Evolutionary conservation across 1,139 yeast species (phyloP), one percentile per base, ranked within the genome.

Genomic region (Candida glucosophila): DNA sequence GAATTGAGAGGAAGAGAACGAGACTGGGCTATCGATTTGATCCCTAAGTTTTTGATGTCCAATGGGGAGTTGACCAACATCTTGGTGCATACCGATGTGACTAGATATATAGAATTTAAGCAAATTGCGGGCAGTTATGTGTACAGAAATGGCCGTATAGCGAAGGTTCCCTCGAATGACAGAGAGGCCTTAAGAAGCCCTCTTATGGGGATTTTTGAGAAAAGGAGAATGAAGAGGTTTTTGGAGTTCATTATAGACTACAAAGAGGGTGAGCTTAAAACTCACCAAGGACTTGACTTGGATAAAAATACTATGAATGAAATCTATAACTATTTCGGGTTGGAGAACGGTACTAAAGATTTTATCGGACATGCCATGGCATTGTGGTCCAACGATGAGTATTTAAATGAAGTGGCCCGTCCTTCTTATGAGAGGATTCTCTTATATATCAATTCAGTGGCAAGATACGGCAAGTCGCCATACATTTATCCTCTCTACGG

Each of bases 301-400:
- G 96, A 90, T 55, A 70, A 66, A 37, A 80, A 80, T 54, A 83
- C 96, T 29, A 90, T 90, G 93, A 83, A 83, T 39, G 95, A 86
- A 41, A 77, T 90, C 17, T 90, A 81, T 55, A 71, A 73, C 48
- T 79, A 90, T 52, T 92, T 79, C 49, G 95, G 97, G 6, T 72
- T 90, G 35, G 97, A 92, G 44, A 73, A 73, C 32, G 95, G 96
- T 23, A 88, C 98, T 17, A 80, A 85, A 47, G 97, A 92, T 54
- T 90, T 90, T 47, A 82, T 92, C 41, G 99, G 98, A 22, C 98
- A 90, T 54, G 92, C 98, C 11, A 92, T 90, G 98, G 99, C 97
- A 5, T 69, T 90, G 35, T 88, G 95, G 81, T 72, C 93, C 16
- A 88, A 86, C 41, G 98, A 90, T 47, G 90, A 83, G 34, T 90